These are phyloP conservation scores for Kodamaea fukazawae DNA, from an alignment of 805 yeast genomes.

Conservation along the genomic window DNA sequence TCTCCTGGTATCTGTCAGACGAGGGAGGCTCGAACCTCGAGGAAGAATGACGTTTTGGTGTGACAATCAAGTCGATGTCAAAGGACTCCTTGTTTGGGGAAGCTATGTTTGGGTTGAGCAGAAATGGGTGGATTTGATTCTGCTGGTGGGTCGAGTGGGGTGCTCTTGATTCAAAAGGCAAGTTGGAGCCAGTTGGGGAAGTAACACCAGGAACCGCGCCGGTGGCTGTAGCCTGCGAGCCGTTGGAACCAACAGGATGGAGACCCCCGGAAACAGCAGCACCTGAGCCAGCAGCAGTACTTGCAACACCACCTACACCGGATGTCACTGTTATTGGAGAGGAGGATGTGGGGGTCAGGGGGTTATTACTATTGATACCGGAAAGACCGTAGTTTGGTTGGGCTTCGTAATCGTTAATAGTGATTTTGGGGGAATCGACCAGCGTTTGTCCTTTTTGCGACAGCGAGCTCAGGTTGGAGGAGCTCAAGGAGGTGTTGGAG, in stretches of 20 bases:
- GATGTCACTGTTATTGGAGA: conserved; percentile 20
- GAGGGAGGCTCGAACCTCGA: conserved; percentile 82
- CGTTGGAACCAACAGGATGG: not conserved
- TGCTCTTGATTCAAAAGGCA: conserved; percentile 12
- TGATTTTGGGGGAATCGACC: conserved; percentile 20
- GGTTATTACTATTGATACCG: conserved; percentile 9
- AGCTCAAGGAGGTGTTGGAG: conserved; percentile 5
- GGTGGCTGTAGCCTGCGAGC: conserved; percentile 1
- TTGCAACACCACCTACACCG: conserved; percentile 1
- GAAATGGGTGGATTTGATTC: conserved; percentile 36
- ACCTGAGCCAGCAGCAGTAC: conserved; percentile 1
- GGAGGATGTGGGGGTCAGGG: conserved; percentile 22
- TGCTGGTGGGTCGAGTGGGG: conserved; percentile 10
- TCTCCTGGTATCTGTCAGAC: conserved; percentile 37
- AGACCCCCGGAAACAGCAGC: not conserved
- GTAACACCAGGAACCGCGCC: conserved; percentile 9
- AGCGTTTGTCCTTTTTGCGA: conserved; percentile 2
- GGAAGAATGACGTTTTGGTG: conserved; percentile 88
- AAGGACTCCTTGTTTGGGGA: conserved; percentile 63
- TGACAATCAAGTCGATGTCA: conserved; percentile 73
- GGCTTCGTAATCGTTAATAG: conserved; percentile 16
- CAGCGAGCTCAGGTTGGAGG: conserved; percentile 3
- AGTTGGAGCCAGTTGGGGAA: conserved; percentile 9
- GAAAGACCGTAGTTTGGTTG: conserved; percentile 5
- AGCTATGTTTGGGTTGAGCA: conserved; percentile 54